phyloP scores from a whole-genome alignment of 2,329 filamentous ascomycete genomes.

The Emmonsiellopsis sp. region DNA sequence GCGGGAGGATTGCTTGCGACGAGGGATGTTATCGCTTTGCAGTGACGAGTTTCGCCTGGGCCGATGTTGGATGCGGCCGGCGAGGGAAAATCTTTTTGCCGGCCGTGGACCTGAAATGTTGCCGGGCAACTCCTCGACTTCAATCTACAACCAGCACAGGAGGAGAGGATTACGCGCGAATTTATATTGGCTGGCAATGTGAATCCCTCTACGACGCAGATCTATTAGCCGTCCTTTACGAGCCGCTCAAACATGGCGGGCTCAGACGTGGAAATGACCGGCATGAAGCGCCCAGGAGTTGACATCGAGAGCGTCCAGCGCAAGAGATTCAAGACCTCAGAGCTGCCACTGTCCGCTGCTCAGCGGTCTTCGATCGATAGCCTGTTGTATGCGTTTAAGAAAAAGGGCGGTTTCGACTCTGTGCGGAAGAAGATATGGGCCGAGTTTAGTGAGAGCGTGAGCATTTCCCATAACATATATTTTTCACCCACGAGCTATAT shows the following conservation, averaged over 20 bases:
- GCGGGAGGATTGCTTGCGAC: background rate
- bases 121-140: background rate
- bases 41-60: background rate
- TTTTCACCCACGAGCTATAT: background rate
- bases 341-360: slow-evolving; percentile 50
- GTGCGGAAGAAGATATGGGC: slow-evolving; percentile 53
- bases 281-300: slow-evolving; percentile 21
- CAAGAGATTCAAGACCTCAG: slow-evolving; percentile 50
- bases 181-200: background rate
- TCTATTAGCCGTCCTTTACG: background rate
- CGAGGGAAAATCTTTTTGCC: slow-evolving; percentile 1
- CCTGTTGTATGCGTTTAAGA: slow-evolving; percentile 55
- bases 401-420: slow-evolving; percentile 56
- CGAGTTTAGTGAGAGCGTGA: slow-evolving; percentile 48
- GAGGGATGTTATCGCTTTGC: background rate
- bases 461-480: slow-evolving; percentile 12
- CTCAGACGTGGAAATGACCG: slow-evolving; percentile 18
- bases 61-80: background rate
- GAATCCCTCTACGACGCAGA: background rate
- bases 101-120: background rate
- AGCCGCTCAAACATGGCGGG: slow-evolving; percentile 21
- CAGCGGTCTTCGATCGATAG: slow-evolving; percentile 53
- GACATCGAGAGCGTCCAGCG: slow-evolving; percentile 27
- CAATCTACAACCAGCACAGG: background rate
- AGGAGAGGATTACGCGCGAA: background rate